These are phyloP conservation scores for Cucurbita moschata DNA, from an alignment of 306 rosid genomes.

Conservation along the genomic window DNA sequence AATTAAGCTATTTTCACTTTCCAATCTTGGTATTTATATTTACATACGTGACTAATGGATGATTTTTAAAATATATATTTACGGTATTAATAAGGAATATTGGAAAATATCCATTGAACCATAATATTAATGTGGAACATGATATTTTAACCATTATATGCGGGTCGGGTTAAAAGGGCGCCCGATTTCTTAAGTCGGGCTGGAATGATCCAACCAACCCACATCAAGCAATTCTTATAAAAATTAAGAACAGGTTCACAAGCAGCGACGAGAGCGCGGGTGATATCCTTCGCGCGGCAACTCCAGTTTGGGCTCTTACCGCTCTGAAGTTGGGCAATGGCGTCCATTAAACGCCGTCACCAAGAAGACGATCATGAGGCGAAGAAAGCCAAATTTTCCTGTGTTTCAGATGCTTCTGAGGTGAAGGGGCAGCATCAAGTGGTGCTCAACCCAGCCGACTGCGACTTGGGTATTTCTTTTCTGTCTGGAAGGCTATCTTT, in stretches of 20 bases:
- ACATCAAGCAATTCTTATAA: neutral
- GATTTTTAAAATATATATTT: too few relatives aligned
- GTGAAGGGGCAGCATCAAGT: neutral
- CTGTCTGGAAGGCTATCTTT: neutral
- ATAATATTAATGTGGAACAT: too few relatives aligned
- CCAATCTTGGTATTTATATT: too few relatives aligned
- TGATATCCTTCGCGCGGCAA: neutral
- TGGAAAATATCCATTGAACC: too few relatives aligned
- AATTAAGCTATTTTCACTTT: too few relatives aligned
- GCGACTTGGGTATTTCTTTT: constrained; percentile 18
- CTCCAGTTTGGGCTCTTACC: neutral
- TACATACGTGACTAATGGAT: too few relatives aligned
- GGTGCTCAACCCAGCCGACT: constrained; percentile 22
- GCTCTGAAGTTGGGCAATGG: constrained; percentile 4
- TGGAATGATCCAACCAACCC: neutral
- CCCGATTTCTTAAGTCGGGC: neutral
- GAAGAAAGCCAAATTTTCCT: constrained; percentile 8
- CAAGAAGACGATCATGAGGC: neutral
- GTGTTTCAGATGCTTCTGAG: neutral
- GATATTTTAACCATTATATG: too few relatives aligned
- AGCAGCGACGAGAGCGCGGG: neutral
- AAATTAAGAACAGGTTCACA: neutral
- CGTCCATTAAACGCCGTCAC: constrained; percentile 9
- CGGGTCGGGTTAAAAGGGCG: neutral
- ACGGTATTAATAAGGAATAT: too few relatives aligned